Evolutionary conservation across 176 grass and related monocot genomes (phyloP).

Genomic region (Ananas comosus): DNA sequence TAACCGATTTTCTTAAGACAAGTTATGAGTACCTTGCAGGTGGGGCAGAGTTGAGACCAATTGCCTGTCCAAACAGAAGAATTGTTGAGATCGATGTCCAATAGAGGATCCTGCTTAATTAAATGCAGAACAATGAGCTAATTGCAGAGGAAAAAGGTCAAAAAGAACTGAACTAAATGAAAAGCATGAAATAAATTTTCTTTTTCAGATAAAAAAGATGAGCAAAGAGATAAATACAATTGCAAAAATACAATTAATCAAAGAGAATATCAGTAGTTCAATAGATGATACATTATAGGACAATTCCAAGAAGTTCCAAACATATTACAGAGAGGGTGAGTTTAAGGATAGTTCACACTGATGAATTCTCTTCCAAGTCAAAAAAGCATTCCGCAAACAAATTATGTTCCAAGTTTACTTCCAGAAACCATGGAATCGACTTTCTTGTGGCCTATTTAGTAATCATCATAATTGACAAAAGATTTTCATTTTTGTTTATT

Average conservation of each 20-base stretch:
- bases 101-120: conserved; percentile 60
- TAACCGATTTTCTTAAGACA: neutral
- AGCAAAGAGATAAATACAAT: neutral
- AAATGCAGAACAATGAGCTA: conserved; percentile 14
- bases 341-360: neutral
- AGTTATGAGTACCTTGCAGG: conserved; percentile 67
- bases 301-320: neutral
- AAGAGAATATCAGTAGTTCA: neutral
- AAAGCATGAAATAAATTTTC: neutral
- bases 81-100: conserved; percentile 73
- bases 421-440: neutral
- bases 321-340: neutral
- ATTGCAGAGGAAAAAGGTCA: conserved; percentile 16
- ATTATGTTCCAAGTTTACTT: neutral
- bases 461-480: neutral
- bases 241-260: neutral
- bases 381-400: conserved; percentile 1
- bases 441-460: neutral
- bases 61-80: conserved; percentile 71
- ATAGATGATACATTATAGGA: neutral
- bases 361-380: neutral
- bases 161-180: neutral
- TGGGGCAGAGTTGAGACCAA: conserved; percentile 93
- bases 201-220: neutral
- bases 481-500: no score